Conservation (phyloP, 1,284 basidiomycete genomes). For the Violaceomyces palustris region DNA sequence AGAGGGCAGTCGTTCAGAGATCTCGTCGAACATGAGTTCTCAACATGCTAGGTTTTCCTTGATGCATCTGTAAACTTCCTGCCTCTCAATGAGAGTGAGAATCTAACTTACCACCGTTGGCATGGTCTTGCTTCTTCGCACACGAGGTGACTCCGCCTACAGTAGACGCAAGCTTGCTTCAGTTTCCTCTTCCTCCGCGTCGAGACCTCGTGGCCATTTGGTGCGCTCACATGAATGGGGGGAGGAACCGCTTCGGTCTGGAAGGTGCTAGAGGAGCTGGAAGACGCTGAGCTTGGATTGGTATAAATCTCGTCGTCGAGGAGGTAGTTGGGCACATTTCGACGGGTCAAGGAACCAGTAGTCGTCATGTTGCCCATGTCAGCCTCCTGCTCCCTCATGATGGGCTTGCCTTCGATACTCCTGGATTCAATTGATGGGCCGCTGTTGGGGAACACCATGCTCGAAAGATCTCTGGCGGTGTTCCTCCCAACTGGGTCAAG, state of each 20-base stretch:
- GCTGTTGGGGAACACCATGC: too few relatives aligned
- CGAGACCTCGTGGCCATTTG: background rate
- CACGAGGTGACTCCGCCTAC: slow-evolving; percentile 21
- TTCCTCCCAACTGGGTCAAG: too few relatives aligned
- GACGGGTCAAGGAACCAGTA: too few relatives aligned
- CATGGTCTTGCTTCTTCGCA: slow-evolving; percentile 29
- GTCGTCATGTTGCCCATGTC: too few relatives aligned
- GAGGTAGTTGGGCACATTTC: slow-evolving; percentile 30
- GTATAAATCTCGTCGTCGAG: slow-evolving; percentile 15
- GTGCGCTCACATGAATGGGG: background rate
- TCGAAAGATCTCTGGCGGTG: too few relatives aligned
- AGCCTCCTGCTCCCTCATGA: too few relatives aligned
- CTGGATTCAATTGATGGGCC: too few relatives aligned
- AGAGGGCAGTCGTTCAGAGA: background rate
- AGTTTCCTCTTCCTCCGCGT: slow-evolving; percentile 22
- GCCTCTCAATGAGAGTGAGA: too few relatives aligned
- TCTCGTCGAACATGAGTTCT: too few relatives aligned
- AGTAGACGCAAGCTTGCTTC: slow-evolving; percentile 25
- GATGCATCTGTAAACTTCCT: too few relatives aligned
- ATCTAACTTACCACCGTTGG: slow-evolving; percentile 1
- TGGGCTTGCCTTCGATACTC: too few relatives aligned
- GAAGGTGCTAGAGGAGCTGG: slow-evolving; percentile 1
- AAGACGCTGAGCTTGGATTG: slow-evolving; percentile 3
- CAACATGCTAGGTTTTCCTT: too few relatives aligned
- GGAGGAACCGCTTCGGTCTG: slow-evolving; percentile 1